These are phyloP conservation scores for Aspergillus sp. DNA, from an alignment of 2,329 filamentous ascomycete species.

Conservation along the genomic window DNA sequence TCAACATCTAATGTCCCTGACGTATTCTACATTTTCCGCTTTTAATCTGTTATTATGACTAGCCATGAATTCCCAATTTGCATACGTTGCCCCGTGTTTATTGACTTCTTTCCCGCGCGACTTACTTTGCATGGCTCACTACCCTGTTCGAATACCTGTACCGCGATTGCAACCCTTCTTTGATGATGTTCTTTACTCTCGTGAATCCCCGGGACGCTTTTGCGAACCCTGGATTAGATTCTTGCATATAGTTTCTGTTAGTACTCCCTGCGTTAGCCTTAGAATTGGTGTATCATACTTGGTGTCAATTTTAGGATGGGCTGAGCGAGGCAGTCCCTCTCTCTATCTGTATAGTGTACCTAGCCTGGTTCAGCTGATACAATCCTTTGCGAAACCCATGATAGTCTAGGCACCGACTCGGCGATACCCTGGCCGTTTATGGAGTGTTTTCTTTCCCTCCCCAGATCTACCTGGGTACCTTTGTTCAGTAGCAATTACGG, in stretches of 20 bases:
- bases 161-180: constrained; percentile 7
- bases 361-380: neutral
- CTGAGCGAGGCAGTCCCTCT: constrained; percentile 1
- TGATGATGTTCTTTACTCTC: constrained; percentile 7
- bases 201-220: neutral
- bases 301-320: constrained; percentile 10
- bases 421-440: no score
- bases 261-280: constrained; percentile 17
- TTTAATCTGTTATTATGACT: constrained; percentile 17
- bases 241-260: constrained; percentile 5
- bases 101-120: constrained; percentile 12
- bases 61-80: constrained; percentile 24
- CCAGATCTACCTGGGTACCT: no score
- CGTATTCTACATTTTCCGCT: constrained; percentile 8
- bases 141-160: constrained; percentile 15
- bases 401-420: no score
- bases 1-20: constrained; percentile 5
- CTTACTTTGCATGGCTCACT: constrained; percentile 13
- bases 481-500: no score
- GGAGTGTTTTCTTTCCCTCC: no score
- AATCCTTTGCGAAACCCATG: neutral
- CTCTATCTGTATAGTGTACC: neutral
- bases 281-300: constrained; percentile 34
- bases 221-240: neutral
- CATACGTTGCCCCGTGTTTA: constrained; percentile 19